Evolutionary conservation across 2,329 filamentous ascomycete species (phyloP).

Genomic region (Penicillium sclerotiorum): DNA sequence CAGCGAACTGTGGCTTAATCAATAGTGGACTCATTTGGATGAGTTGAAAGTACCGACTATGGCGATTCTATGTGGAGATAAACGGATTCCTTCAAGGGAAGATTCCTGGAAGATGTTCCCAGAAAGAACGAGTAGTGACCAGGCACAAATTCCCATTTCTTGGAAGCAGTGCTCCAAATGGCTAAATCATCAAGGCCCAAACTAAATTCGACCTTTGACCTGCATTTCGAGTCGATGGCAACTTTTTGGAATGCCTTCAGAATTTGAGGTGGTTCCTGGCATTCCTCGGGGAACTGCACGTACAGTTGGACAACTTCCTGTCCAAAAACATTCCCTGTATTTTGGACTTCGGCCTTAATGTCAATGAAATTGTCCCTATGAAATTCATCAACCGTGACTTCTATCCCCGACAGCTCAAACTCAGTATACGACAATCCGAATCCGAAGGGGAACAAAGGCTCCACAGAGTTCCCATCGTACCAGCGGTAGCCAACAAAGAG

Average conservation of each 20-base stretch:
- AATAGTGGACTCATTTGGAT: not conserved
- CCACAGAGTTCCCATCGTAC: slow-evolving; percentile 65
- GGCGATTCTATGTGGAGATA: not conserved
- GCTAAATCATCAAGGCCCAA: not conserved
- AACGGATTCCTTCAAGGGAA: not conserved
- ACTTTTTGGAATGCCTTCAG: not conserved
- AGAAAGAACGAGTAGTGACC: not conserved
- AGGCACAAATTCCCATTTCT: not conserved
- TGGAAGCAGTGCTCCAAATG: not conserved
- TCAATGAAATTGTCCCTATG: not conserved
- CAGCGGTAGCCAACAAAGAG: slow-evolving; percentile 73
- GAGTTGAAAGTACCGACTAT: not conserved
- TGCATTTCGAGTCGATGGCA: not conserved
- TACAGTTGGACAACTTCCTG: slow-evolving; percentile 4
- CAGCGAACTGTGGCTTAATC: not conserved
- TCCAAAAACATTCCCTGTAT: not conserved
- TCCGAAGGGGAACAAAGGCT: slow-evolving; percentile 70
- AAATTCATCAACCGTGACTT: not conserved
- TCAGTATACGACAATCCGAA: slow-evolving; percentile 73
- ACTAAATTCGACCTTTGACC: not conserved
- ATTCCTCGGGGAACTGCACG: not conserved
- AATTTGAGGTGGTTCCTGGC: not conserved
- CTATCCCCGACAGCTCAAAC: slow-evolving; percentile 49
- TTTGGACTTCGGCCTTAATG: not conserved
- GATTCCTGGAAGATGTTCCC: not conserved